Conservation (phyloP, 495 filamentous ascomycete genomes). For the Symbiotaphrina buchneri region DNA sequence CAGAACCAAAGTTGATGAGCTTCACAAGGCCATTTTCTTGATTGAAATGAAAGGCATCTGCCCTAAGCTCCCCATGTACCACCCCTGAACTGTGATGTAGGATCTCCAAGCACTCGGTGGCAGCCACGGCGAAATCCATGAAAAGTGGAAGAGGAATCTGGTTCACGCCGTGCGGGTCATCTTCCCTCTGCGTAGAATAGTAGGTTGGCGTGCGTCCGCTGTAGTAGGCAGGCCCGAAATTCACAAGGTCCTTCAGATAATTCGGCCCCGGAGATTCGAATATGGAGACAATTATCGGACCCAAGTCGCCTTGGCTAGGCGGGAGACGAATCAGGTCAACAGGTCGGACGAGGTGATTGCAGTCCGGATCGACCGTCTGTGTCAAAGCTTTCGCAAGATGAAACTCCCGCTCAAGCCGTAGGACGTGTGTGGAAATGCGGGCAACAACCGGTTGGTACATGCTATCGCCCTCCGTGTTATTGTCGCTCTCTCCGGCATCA, state of each 20-base stretch:
- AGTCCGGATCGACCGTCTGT: slow-evolving; percentile 46
- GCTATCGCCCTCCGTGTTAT: no score
- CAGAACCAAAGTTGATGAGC: slow-evolving; percentile 65
- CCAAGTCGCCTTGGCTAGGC: slow-evolving; percentile 35
- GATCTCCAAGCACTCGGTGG: slow-evolving; percentile 64
- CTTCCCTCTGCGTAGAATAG: slow-evolving; percentile 16
- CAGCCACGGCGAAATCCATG: slow-evolving; percentile 73
- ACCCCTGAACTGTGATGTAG: slow-evolving; percentile 64
- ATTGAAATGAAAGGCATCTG: slow-evolving; percentile 73
- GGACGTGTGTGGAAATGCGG: slow-evolving; percentile 52
- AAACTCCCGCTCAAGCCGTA: slow-evolving; percentile 67
- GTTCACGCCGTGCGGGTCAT: slow-evolving; percentile 18
- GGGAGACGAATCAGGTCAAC: slow-evolving; percentile 48
- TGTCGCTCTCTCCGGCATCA: no score
- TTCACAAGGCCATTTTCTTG: slow-evolving; percentile 42
- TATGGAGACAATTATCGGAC: slow-evolving; percentile 45
- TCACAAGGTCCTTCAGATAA: slow-evolving; percentile 41
- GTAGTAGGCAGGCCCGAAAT: slow-evolving; percentile 58
- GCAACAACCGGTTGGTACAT: slow-evolving; percentile 37
- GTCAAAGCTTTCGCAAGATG: slow-evolving; percentile 53
- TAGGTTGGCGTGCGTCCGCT: slow-evolving; percentile 22
- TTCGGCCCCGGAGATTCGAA: slow-evolving; percentile 62
- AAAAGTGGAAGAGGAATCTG: slow-evolving; percentile 48
- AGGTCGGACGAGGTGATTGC: slow-evolving; percentile 49
- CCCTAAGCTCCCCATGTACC: slow-evolving; percentile 71